Base-by-base conservation (phyloP, 768 basidiomycete genomes). In the Lyophyllum semitale region DNA sequence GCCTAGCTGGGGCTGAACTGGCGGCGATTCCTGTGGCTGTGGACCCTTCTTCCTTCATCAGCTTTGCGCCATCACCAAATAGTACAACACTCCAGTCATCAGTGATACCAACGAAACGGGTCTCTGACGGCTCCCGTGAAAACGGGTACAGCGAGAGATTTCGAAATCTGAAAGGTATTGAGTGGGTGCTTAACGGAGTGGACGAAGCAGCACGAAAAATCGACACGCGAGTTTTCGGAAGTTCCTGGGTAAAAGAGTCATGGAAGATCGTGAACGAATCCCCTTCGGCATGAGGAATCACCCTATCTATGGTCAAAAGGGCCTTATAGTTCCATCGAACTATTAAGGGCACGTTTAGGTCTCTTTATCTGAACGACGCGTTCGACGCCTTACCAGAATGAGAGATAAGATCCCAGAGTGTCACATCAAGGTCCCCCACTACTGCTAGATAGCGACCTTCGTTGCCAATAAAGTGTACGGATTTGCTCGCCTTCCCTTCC, bases 351-450 rank as follows among this genome's bases (percentile, higher is more conserved):
- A 44, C 17, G 33, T 26, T 8, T 27, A 17, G 13, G 27, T 29
- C 4, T n/a, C 12, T 3, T 27, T 3, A 29, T 5, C 26, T 29
- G 13, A 17, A 45, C 6, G n/a, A 8, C 9, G 11, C 37, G 1
- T 25, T 33, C 35, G 27, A n/a, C 47, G 18, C 8, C 83, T 55
- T 65, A 91, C 93, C 82, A 59, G 75, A 76, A 53, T 80, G 82
- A 30, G 73, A 66, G 43, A 92, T 66, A 27, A 93, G 69, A 68
- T 94, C 88, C 91, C 92, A 93, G 44, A 92, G 66, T 40, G 82
- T 73, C 26, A 92, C 62, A 47, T 80, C 79, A 44, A 70, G 67
- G 12, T 65, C 64, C 20, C 84, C 81, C 1, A 70, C 66, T 54
- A 84, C 77, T 13, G 79, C 84, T 25, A 97, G 65, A 71, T 87